phyloP scores from a whole-genome alignment of 2,329 filamentous ascomycete genomes.

The Arthrobotrys conoides region DNA sequence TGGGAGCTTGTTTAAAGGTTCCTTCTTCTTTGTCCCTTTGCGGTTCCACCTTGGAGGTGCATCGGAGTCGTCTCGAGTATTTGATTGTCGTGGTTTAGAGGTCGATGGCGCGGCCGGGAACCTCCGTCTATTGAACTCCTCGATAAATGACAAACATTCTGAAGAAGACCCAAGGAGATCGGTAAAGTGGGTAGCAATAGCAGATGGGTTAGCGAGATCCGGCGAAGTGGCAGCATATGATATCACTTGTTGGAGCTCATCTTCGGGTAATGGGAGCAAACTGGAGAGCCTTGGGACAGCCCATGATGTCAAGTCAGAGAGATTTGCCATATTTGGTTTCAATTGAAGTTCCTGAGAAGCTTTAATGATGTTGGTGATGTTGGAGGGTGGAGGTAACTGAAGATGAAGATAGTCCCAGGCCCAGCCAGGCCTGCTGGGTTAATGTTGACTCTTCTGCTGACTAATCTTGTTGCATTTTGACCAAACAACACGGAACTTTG shows the following conservation, averaged over 20 bases:
- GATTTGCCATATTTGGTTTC: slow-evolving; percentile 28
- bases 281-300: slow-evolving; percentile 80
- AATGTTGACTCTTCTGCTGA: slow-evolving; percentile 20
- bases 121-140: slow-evolving; percentile 79
- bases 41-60: slow-evolving; percentile 46
- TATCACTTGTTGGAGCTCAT: slow-evolving; percentile 85
- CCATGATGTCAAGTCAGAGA: slow-evolving; percentile 67
- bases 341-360: neutral
- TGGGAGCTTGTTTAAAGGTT: slow-evolving; percentile 68
- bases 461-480: slow-evolving; percentile 12
- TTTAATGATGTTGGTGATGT: neutral
- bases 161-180: slow-evolving; percentile 90
- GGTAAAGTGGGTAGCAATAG: slow-evolving; percentile 86
- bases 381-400: neutral
- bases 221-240: slow-evolving; percentile 78
- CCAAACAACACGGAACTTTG: neutral
- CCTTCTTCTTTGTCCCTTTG: slow-evolving; percentile 66
- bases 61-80: slow-evolving; percentile 41
- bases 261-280: slow-evolving; percentile 86
- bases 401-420: neutral
- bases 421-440: neutral
- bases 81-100: slow-evolving; percentile 39
- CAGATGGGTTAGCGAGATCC: slow-evolving; percentile 76
- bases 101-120: slow-evolving; percentile 62
- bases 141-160: slow-evolving; percentile 79